phyloP scores from a whole-genome alignment of 2,329 filamentous ascomycete species.

The Colletotrichum sp. region DNA sequence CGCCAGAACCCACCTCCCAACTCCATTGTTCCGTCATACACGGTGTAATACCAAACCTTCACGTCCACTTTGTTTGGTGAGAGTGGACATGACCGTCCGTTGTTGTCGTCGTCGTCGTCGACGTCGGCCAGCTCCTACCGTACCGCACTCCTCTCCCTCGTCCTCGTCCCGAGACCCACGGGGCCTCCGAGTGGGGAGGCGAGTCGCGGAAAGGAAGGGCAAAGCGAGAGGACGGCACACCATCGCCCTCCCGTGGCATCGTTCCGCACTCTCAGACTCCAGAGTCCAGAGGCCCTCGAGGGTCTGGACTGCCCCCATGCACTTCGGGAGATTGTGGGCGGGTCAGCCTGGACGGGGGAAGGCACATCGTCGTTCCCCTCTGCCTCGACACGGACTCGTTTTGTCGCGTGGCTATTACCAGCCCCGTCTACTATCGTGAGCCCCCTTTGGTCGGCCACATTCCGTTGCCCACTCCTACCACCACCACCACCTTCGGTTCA shows the following conservation, averaged over 20 bases:
- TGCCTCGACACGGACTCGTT: background rate
- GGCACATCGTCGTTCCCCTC: background rate
- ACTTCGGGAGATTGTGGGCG: slow-evolving; percentile 15
- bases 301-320: background rate
- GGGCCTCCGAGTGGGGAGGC: background rate
- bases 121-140: background rate
- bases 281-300: background rate
- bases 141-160: background rate
- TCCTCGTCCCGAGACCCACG: background rate
- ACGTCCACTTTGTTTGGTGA: background rate
- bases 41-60: background rate
- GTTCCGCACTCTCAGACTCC: background rate
- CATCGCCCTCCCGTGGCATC: background rate
- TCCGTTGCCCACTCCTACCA: background rate
- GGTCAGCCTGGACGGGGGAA: slow-evolving; percentile 9
- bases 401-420: background rate
- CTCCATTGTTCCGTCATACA: background rate
- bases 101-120: background rate
- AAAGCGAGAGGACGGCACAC: background rate
- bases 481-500: background rate
- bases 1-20: background rate
- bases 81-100: background rate
- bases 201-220: slow-evolving; percentile 6
- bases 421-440: background rate
- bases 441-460: slow-evolving; percentile 1